Base-by-base conservation (phyloP, 345 rosid genomes). In the Eucalyptus marginata region DNA sequence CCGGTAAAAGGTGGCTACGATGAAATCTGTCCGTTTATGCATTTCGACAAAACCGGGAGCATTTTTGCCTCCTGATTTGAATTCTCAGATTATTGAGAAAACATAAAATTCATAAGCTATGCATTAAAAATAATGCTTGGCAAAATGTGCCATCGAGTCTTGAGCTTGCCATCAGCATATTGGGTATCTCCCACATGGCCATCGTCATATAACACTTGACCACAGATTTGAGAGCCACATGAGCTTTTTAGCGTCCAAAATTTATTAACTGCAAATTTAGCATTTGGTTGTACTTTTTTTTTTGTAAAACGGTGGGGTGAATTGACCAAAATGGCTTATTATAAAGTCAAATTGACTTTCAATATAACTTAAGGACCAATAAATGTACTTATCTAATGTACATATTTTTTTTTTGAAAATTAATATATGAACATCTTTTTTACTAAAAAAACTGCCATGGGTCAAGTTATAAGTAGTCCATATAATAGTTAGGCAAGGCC, bases 191-290 rank as follows among this genome's bases (percentile, higher is more conserved):
- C 8, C 83, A 71, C 3, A 18, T 36, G 46, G 14, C 8, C 2
- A 0, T 36, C 36, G 22, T 36, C 13, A 0, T 36, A 71, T 18
- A 12, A 2, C 13, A 20, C 27, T 20, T 76, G 27, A 27, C 15
- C 14, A 68, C 0, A 4, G 4, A 1, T 20, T 15, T 1, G 7
- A 16, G 2, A 68, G 43, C 0, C 79, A 33, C 6, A 0, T 33
- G 1, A 1, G 3, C 0, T 71, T 36, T 36, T 10, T 1, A 2
- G 0, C 4, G 0, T 36, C 2, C 27, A 18, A 36, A 71, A 36
- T 71, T 0, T 68, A 31, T 68, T 31, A 8, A 8, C 11, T 5
- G 1, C 1, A 16, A 68, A 4, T 5, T 68, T 1, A 1, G 43
- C 8, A 0, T 24, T 33, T 0, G 4, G 0, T 4, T 17, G 7